A percentile compares a stretch with the other conserved stretches of the same genome.
Conservation (phyloP, 148 eudicot genomes). For the Hydrangea macrophylla region DNA sequence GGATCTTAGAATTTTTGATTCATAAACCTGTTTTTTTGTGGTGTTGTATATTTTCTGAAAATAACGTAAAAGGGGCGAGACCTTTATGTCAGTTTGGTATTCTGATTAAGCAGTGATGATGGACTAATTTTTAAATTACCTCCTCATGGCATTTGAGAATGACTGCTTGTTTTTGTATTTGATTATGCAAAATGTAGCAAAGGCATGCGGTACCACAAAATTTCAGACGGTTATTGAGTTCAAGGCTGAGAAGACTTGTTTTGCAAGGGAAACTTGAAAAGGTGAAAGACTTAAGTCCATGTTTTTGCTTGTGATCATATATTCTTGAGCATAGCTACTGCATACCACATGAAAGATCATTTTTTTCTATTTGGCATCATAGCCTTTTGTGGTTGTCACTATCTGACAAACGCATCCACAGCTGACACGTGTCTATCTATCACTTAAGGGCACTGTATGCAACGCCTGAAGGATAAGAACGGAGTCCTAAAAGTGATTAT, state of each 20-base stretch:
- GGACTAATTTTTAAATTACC: no score
- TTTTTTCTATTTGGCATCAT: background rate
- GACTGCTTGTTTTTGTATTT: no score
- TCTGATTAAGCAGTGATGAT: no score
- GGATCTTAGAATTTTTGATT: background rate
- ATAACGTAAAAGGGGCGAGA: no score
- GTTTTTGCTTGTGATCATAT: background rate
- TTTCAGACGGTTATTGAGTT: constrained; percentile 22
- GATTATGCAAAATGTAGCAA: constrained; percentile 10
- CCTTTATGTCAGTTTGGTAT: no score
- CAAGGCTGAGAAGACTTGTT: constrained; percentile 26
- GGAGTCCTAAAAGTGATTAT: no score
- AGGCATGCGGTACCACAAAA: constrained; percentile 20
- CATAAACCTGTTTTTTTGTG: background rate
- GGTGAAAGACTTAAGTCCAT: constrained; percentile 10
- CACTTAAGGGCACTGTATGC: no score
- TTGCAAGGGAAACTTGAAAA: constrained; percentile 28
- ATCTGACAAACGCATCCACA: no score
- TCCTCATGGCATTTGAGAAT: no score
- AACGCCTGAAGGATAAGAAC: no score
- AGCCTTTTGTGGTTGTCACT: no score
- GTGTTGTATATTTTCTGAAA: background rate
- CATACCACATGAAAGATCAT: background rate
- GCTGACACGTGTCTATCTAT: no score
- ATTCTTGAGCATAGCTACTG: background rate